Evolutionary conservation across 345 rosid genomes (phyloP), one percentile per base, ranked within the genome.

Genomic region (Pistacia integerrima): DNA sequence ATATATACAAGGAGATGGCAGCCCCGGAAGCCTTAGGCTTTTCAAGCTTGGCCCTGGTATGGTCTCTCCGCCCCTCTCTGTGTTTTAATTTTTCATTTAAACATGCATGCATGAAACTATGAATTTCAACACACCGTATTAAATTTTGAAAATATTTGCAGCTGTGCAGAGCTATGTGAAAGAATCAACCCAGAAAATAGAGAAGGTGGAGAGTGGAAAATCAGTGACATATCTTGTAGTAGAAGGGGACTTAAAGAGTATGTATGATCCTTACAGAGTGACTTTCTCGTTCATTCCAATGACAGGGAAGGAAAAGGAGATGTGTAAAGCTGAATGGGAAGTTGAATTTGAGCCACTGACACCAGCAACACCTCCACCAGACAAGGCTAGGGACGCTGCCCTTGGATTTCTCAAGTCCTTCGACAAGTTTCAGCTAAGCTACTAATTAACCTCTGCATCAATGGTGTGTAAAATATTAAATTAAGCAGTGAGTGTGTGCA

Each of bases 41-140:
- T 78, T 85, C 82, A 78, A 78, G 82, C 85, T 85, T 62, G 90
- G 88, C n/a, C 85, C 90, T 51, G 83, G 88, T 87, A 16, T 51
- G 83, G 88, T 87, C 12, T 33, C 46, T 67, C 73, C 61, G 52
- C 59, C 61, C 61, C 33, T 11, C 59, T 63, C 28, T 25, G 25
- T 25, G 25, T 25, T 25, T 22, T 30, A 75, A 11, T 41, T 7
- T 41, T 41, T 5, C 41, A 38, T 38, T 38, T 38, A 38, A 38
- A 7, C 9, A 52, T 60, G 4, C n/a, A 49, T 44, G 46, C 44
- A 13, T 41, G 33, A 36, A 52, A n/a, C 3, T 58, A n/a, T 2
- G 54, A 13, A 3, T 49, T 9, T 49, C 11, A 49, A 49, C 13
- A 49, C 16, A 9, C 0, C 8, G 11, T 49, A 2, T 30, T 56